Evolutionary conservation across 2,329 filamentous ascomycete genomes (phyloP).

Genomic region (Didymella arachidicola): DNA sequence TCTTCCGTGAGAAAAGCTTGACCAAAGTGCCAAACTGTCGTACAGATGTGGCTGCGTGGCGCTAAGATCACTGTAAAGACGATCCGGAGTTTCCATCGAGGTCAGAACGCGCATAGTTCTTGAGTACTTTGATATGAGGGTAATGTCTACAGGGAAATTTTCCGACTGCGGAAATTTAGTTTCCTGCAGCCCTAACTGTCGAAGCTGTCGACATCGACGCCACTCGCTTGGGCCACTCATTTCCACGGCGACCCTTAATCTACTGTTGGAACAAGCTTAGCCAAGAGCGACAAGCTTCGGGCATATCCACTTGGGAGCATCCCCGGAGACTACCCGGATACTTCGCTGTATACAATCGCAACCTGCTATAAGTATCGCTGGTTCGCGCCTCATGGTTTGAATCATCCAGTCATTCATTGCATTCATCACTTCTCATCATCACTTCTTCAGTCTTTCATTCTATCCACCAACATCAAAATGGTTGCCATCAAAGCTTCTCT

Average conservation of each 20-base stretch:
- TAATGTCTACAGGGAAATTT: constrained; percentile 4
- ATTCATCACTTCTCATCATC: constrained; percentile 18
- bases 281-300: constrained; percentile 40
- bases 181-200: constrained; percentile 6
- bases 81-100: not conserved
- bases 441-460: constrained; percentile 20
- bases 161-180: constrained; percentile 4
- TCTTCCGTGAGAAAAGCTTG: constrained; percentile 24
- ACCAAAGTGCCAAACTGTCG: constrained; percentile 3
- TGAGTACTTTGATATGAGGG: not conserved
- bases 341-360: constrained; percentile 1
- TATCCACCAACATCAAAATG: constrained; percentile 25
- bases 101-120: not conserved
- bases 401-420: constrained; percentile 24
- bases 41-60: constrained; percentile 19
- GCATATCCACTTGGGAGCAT: constrained; percentile 7
- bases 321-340: constrained; percentile 4
- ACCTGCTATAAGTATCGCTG: constrained; percentile 28
- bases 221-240: constrained; percentile 24
- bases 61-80: not conserved
- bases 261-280: constrained; percentile 34
- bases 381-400: constrained; percentile 2
- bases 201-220: constrained; percentile 9
- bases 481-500: constrained; percentile 34
- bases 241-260: constrained; percentile 32